Evolutionary conservation across 2,329 filamentous ascomycete genomes (phyloP).

Genomic region (Cytospora mali): DNA sequence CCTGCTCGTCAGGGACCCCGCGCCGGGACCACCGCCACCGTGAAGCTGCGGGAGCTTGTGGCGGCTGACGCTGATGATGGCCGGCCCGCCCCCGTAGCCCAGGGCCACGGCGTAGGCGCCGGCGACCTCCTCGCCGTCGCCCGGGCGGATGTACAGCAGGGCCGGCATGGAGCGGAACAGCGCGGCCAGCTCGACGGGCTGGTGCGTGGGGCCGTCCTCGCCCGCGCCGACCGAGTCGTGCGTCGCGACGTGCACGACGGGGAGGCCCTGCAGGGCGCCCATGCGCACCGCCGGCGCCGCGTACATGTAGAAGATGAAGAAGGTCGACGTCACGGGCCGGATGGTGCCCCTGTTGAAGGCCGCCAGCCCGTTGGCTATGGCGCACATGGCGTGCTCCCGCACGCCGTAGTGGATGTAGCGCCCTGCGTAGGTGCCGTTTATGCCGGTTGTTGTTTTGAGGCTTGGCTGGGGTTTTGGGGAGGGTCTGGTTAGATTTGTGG

Average conservation of each 20-base stretch:
- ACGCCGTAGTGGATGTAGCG: constrained; percentile 64
- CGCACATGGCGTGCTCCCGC: constrained; percentile 63
- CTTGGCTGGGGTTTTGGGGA: constrained; percentile 30
- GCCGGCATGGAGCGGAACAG: constrained; percentile 60
- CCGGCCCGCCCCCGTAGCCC: constrained; percentile 37
- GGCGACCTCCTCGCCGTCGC: constrained; percentile 54
- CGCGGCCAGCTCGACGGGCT: constrained; percentile 54
- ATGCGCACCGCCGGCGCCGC: constrained; percentile 56
- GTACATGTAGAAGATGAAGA: constrained; percentile 60
- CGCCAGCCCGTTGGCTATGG: constrained; percentile 60
- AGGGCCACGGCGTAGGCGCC: constrained; percentile 49
- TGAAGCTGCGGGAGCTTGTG: constrained; percentile 43
- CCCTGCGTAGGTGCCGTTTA: constrained; percentile 52
- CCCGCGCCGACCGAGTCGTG: constrained; percentile 58
- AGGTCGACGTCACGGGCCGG: constrained; percentile 55
- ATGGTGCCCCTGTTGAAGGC: constrained; percentile 55
- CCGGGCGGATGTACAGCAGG: constrained; percentile 54
- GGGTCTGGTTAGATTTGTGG: not conserved
- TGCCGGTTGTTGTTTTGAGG: constrained; percentile 31
- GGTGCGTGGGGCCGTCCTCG: constrained; percentile 59
- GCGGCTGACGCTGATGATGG: constrained; percentile 48
- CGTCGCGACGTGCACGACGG: constrained; percentile 55
- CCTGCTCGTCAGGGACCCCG: constrained; percentile 34
- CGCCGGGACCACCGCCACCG: not conserved
- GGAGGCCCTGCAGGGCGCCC: constrained; percentile 52